phyloP scores from a whole-genome alignment of 2,329 filamentous ascomycete genomes.

The Byssoonygena ceratinophila region DNA sequence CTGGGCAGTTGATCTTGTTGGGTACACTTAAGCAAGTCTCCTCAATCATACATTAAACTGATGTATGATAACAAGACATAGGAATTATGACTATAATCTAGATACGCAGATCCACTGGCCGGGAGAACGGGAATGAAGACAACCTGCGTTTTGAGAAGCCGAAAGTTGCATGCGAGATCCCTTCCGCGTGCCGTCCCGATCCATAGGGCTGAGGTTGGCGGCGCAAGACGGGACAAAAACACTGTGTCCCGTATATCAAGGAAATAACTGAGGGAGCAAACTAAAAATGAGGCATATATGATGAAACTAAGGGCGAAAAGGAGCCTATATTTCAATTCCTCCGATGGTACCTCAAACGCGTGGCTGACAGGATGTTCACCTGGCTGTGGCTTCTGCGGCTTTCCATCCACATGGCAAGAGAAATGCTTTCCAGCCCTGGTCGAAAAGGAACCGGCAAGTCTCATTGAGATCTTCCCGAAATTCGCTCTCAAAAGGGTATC shows the following conservation, averaged over 20 bases:
- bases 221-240: neutral
- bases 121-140: neutral
- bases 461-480: neutral
- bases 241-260: neutral
- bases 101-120: neutral
- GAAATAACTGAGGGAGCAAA: neutral
- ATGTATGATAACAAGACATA: neutral
- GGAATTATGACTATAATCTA: neutral
- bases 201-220: slow-evolving; percentile 11
- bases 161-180: slow-evolving; percentile 7
- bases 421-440: neutral
- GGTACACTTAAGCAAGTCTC: neutral
- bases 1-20: neutral
- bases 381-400: neutral
- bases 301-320: neutral
- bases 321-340: neutral
- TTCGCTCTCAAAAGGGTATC: neutral
- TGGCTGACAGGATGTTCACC: neutral
- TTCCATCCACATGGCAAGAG: neutral
- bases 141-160: slow-evolving; percentile 10
- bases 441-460: neutral
- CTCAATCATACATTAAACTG: neutral
- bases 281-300: neutral
- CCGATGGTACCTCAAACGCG: neutral
- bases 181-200: slow-evolving; percentile 5